Evolutionary conservation across 2,329 filamentous ascomycete genomes (phyloP), one percentile per base, ranked within the genome.

Genomic region (Cyphellophora attinorum): DNA sequence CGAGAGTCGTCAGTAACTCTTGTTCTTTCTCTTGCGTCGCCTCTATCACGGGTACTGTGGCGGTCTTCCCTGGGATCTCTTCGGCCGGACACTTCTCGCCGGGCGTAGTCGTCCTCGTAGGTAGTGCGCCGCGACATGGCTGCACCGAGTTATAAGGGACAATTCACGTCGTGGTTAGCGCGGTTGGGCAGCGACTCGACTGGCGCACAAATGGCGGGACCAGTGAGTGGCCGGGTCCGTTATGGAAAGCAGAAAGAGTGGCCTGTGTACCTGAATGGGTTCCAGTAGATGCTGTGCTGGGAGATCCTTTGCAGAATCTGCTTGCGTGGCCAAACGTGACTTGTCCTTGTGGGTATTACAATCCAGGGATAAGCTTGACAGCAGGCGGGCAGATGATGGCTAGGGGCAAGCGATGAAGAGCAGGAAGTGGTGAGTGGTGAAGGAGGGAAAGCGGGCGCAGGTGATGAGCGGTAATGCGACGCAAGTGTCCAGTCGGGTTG

Each of bases 381-480:
- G 21, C n/a, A n/a, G 8, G 21, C 21, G 21, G 21, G n/a, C 8
- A n/a, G 21, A 25, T 25, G 21, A 25, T 8, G 21, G 21, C 8
- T 8, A 25, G 21, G n/a, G n/a, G 21, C 21, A 25, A 25, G 8
- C n/a, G 21, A 25, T 25, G 21, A 25, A n/a, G 21, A 25, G 21
- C 8, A n/a, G n/a, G 21, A 25, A n/a, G n/a, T 25, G 21, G 8
- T 25, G 21, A 25, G n/a, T n/a, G n/a, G n/a, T n/a, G n/a, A n/a
- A n/a, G n/a, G n/a, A n/a, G 21, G 21, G 8, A n/a, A n/a, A 25
- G 21, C n/a, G 21, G 21, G 21, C 21, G 21, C 21, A 25, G 8
- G 21, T n/a, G n/a, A 25, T 25, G 21, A 25, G n/a, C 21, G n/a
- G 21, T n/a, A n/a, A 25, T 25, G 21, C 21, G 21, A 25, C 29